phyloP scores from a whole-genome alignment of 768 basidiomycete species.

The Fomitopsis serialis region DNA sequence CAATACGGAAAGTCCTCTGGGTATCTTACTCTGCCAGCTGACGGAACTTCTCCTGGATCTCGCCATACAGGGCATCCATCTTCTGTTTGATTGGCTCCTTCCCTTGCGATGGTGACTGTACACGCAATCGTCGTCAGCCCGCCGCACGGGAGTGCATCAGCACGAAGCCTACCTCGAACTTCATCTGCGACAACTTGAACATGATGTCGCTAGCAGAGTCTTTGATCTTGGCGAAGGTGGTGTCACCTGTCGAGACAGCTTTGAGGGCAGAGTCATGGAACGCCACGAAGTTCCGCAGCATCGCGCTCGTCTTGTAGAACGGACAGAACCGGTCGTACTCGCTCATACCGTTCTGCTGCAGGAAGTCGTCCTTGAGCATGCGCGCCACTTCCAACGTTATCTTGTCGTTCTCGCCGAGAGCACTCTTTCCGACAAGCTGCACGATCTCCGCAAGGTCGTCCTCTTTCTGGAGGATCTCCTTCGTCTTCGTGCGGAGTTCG shows the following conservation, averaged over 20 bases:
- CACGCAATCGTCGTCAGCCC: slow-evolving; percentile 4
- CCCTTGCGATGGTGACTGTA: slow-evolving; percentile 86
- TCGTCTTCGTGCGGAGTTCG: slow-evolving; percentile 84
- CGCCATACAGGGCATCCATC: slow-evolving; percentile 71
- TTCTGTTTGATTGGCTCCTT: slow-evolving; percentile 79
- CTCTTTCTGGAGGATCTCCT: slow-evolving; percentile 98
- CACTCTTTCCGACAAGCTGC: slow-evolving; percentile 98
- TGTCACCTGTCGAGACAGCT: slow-evolving; percentile 77
- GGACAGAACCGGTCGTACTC: slow-evolving; percentile 97
- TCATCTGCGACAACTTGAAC: slow-evolving; percentile 99
- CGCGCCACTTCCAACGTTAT: slow-evolving; percentile 96
- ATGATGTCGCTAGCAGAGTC: slow-evolving; percentile 83
- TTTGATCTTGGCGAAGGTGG: slow-evolving; percentile 83
- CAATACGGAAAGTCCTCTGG: background rate
- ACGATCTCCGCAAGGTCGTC: slow-evolving; percentile 98
- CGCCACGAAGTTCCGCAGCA: slow-evolving; percentile 91
- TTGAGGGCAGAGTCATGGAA: slow-evolving; percentile 90
- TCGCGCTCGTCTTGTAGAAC: slow-evolving; percentile 97
- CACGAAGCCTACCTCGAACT: slow-evolving; percentile 74
- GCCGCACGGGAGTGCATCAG: background rate
- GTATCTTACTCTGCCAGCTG: slow-evolving; percentile 67
- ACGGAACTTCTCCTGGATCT: slow-evolving; percentile 92
- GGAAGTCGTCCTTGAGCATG: slow-evolving; percentile 95
- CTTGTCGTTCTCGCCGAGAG: slow-evolving; percentile 95
- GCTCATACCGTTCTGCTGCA: slow-evolving; percentile 99